Conservation (phyloP, 768 basidiomycete species). For the Termitomyces sp. region DNA sequence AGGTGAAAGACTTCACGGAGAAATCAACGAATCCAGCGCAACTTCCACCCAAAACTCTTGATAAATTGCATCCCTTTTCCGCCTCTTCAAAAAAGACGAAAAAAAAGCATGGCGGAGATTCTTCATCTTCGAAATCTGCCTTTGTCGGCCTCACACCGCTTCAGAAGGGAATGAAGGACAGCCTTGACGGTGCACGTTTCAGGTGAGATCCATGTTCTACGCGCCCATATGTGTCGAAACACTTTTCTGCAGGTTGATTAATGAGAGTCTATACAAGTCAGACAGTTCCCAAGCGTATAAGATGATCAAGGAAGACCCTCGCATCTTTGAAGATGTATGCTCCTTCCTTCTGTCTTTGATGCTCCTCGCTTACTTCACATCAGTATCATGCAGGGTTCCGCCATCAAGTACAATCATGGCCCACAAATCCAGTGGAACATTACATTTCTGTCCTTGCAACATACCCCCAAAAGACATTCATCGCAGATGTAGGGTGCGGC, state of each 20-base stretch:
- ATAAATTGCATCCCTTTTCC: neutral
- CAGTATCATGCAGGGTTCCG: conserved; percentile 95
- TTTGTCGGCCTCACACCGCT: conserved; percentile 52
- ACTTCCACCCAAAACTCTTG: neutral
- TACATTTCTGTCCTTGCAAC: conserved; percentile 64
- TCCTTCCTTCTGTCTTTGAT: conserved; percentile 2
- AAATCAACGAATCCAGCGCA: neutral
- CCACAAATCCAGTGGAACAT: conserved; percentile 85
- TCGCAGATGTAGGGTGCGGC: conserved; percentile 94
- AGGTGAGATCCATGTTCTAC: conserved; percentile 41
- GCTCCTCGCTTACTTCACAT: neutral
- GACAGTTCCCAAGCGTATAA: conserved; percentile 66
- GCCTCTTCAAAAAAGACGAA: conserved; percentile 11
- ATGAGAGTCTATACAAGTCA: conserved; percentile 89
- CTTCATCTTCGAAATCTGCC: conserved; percentile 1
- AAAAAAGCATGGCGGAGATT: neutral
- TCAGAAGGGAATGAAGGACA: conserved; percentile 75
- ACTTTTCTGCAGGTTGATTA: conserved; percentile 61
- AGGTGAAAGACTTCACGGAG: neutral
- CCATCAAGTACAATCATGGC: conserved; percentile 89
- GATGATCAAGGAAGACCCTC: conserved; percentile 83
- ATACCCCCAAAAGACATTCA: conserved; percentile 62
- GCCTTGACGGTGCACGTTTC: conserved; percentile 83
- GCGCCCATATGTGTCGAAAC: neutral
- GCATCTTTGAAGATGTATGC: conserved; percentile 76